phyloP scores from a whole-genome alignment of 495 filamentous ascomycete species.

The Tuber indicum region DNA sequence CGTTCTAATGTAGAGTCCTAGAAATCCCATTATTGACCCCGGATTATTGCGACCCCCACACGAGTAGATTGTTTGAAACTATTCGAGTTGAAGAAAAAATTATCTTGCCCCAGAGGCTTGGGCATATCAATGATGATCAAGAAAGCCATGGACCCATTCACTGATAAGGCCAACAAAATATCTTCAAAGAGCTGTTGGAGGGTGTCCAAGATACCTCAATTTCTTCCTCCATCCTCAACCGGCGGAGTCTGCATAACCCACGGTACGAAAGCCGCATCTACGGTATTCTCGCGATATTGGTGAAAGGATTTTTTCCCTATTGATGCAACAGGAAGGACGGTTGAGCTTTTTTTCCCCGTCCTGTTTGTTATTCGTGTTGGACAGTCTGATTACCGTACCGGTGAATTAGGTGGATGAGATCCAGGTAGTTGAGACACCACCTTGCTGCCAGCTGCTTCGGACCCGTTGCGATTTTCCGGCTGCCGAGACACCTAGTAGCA shows the following conservation, averaged over 20 bases:
- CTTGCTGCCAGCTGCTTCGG: neutral
- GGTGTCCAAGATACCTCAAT: neutral
- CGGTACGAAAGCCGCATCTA: neutral
- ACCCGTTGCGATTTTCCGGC: neutral
- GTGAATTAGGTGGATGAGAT: neutral
- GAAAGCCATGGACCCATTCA: neutral
- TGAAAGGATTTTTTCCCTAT: neutral
- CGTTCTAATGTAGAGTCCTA: neutral
- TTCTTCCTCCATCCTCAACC: neutral
- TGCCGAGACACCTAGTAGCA: neutral
- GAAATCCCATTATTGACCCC: neutral
- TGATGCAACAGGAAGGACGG: neutral
- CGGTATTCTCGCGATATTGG: neutral
- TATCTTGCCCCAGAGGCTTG: neutral
- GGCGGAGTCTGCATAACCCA: neutral
- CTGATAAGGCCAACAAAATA: neutral
- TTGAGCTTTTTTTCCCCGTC: neutral
- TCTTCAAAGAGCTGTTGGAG: neutral
- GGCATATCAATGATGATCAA: neutral
- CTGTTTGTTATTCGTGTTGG: slow-evolving; percentile 1
- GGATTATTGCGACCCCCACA: neutral
- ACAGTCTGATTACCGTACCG: neutral
- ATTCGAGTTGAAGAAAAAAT: neutral
- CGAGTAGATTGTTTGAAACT: neutral
- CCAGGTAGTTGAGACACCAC: neutral